Evolutionary conservation across 2,329 filamentous ascomycete genomes (phyloP), one percentile per base, ranked within the genome.

Genomic region (Penicillium brevicompactum): DNA sequence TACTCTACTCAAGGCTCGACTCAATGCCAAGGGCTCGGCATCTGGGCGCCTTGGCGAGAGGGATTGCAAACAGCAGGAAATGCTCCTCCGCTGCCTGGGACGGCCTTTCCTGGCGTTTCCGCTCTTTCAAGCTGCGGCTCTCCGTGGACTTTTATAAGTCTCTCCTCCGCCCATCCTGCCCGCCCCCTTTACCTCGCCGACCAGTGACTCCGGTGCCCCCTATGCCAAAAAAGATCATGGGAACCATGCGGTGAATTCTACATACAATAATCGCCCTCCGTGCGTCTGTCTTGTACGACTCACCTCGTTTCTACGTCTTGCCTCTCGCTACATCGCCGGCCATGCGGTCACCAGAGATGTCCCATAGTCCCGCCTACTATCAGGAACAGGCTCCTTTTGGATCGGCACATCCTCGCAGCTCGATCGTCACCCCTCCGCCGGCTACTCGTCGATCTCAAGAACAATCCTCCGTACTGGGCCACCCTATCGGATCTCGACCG

Each of bases 261-360:
- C 50, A 49, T 56, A 50, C 49, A 47, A 49, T 31, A 61, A 55
- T 61, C 59, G 55, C 56, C 58, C 54, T 60, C 56, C 45, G 53
- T 64, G 64, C 61, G 61, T 43, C 51, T 49, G 41, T 50, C 49
- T 54, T 58, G 57, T 63, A 59, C 59, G 42, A 64, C 61, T 53
- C 21, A 49, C 57, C 43, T 47, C 30, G 37, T 53, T 46, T 53
- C 47, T 38, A 50, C 55, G 46, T 55, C 45, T 55, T 55, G 45
- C 48, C 56, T 49, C 37, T 53, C 46, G 48, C 46, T 41, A 45
- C 37, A 44, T 49, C 46, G 55, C 55, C 53, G 55, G 52, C 56
- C 55, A 72, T 73, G 70, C 61, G 54, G 59, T 65, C 65, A 46
- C 69, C 67, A 59, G 70, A 69, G 62, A 73, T 73, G 71, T 67